Evolutionary conservation across 2,329 filamentous ascomycete species (phyloP).

Genomic region (Hymenoscyphus linearis): DNA sequence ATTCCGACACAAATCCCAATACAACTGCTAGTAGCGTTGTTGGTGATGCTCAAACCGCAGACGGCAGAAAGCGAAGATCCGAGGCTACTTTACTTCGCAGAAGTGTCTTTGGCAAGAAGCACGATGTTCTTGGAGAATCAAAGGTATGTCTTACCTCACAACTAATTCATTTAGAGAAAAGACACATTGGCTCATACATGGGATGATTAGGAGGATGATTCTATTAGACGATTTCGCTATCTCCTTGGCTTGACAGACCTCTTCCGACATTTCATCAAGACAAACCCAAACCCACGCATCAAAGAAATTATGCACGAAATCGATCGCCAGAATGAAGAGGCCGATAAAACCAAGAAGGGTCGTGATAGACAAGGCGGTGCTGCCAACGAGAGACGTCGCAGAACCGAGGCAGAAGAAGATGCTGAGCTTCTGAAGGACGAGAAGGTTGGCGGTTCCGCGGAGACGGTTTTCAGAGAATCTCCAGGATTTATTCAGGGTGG

Average conservation of each 20-base stretch:
- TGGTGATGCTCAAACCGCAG: conserved; percentile 57
- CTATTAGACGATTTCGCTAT: conserved; percentile 89
- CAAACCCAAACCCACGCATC: conserved; percentile 91
- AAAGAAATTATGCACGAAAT: conserved; percentile 92
- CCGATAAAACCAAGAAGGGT: conserved; percentile 65
- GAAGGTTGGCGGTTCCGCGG: conserved; percentile 77
- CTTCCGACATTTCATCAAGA: conserved; percentile 98
- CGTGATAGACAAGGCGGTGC: conserved; percentile 80
- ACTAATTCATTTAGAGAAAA: not conserved
- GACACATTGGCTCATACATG: not conserved
- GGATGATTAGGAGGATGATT: conserved; percentile 74
- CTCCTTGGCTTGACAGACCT: conserved; percentile 91
- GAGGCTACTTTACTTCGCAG: conserved; percentile 87
- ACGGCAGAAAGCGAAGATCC: conserved; percentile 79
- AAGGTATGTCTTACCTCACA: conserved; percentile 55
- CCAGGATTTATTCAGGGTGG: conserved; percentile 81
- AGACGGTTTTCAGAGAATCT: conserved; percentile 90
- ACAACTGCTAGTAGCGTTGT: conserved; percentile 78
- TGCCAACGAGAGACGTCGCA: conserved; percentile 68
- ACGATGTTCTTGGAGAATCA: conserved; percentile 83
- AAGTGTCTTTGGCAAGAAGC: conserved; percentile 91
- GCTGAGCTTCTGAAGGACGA: conserved; percentile 84
- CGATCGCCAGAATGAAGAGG: conserved; percentile 82
- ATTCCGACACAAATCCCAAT: conserved; percentile 62
- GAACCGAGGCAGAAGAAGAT: conserved; percentile 97